Conservation (phyloP, 768 basidiomycete genomes). For the Lenzites betulinus region DNA sequence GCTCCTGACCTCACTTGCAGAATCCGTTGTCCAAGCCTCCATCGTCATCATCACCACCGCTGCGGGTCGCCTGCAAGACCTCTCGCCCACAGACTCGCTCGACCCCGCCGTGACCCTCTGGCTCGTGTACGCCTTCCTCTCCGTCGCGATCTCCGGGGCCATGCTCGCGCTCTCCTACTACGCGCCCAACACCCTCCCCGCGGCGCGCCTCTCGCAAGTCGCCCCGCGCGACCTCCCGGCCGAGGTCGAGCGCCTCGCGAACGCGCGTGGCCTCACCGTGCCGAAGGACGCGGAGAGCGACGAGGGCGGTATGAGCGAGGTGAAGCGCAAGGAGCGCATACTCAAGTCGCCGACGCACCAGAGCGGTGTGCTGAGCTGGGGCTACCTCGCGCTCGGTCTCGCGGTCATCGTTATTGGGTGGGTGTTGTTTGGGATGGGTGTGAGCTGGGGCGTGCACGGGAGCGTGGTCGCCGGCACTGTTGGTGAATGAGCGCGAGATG, state of each 20-base stretch:
- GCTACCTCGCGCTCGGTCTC: slow-evolving; percentile 25
- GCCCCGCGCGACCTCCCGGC: slow-evolving; percentile 31
- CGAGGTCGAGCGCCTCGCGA: slow-evolving; percentile 36
- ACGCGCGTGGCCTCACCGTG: slow-evolving; percentile 17
- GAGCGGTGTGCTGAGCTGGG: slow-evolving; percentile 22
- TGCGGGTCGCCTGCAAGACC: slow-evolving; percentile 43
- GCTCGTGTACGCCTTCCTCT: slow-evolving; percentile 42
- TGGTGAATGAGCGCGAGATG: slow-evolving; percentile 24
- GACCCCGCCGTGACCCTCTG: slow-evolving; percentile 41
- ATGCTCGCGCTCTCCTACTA: slow-evolving; percentile 36
- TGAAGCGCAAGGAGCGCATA: slow-evolving; percentile 31
- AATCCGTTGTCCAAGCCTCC: slow-evolving; percentile 44
- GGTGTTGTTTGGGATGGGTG: slow-evolving; percentile 45
- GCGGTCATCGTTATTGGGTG: slow-evolving; percentile 40
- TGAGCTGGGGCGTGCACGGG: slow-evolving; percentile 46
- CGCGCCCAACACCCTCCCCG: slow-evolving; percentile 36
- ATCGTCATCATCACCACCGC: slow-evolving; percentile 47
- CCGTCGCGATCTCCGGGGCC: slow-evolving; percentile 36
- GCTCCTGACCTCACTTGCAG: slow-evolving; percentile 22
- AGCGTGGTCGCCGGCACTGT: slow-evolving; percentile 33
- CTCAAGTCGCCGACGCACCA: slow-evolving; percentile 35
- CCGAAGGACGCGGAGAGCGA: slow-evolving; percentile 21
- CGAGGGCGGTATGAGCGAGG: slow-evolving; percentile 23
- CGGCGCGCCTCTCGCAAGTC: slow-evolving; percentile 42
- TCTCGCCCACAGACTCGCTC: slow-evolving; percentile 37